Conservation (phyloP, 495 filamentous ascomycete genomes). For the Penicillium turbatum region DNA sequence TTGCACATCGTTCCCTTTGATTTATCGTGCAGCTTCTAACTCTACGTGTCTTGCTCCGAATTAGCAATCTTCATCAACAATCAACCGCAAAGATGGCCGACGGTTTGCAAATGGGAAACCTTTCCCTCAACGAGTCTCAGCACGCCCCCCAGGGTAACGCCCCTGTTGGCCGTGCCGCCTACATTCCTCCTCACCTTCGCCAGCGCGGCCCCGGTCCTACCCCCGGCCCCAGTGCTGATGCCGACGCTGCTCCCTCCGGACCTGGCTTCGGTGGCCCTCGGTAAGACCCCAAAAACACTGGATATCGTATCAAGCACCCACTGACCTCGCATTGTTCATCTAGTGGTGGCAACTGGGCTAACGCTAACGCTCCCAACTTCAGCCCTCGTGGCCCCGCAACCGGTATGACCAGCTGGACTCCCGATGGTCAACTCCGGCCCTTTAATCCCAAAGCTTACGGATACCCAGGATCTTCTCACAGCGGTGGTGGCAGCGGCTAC, state of each 20-base stretch:
- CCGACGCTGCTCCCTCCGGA: constrained; percentile 37
- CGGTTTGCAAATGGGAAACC: constrained; percentile 84
- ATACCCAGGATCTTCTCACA: constrained; percentile 50
- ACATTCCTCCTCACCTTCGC: constrained; percentile 95
- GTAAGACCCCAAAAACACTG: constrained; percentile 28
- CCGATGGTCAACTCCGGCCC: constrained; percentile 32
- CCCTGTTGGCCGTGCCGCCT: constrained; percentile 63
- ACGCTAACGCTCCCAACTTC: constrained; percentile 61
- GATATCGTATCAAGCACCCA: background rate
- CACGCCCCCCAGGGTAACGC: constrained; percentile 50
- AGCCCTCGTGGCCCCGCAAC: constrained; percentile 53
- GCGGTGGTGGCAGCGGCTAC: constrained; percentile 46
- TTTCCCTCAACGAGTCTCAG: constrained; percentile 70
- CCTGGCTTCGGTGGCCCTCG: constrained; percentile 33
- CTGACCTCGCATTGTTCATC: constrained; percentile 8
- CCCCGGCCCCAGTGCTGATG: constrained; percentile 27
- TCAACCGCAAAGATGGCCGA: constrained; percentile 75
- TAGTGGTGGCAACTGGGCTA: constrained; percentile 66
- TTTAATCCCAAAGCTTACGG: constrained; percentile 72
- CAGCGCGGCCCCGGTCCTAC: constrained; percentile 49
- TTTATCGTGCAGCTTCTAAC: constrained; percentile 18
- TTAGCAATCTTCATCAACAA: constrained; percentile 7
- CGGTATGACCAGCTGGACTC: constrained; percentile 42
- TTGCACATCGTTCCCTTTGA: constrained; percentile 2
- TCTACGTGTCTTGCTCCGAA: background rate